phyloP scores from a whole-genome alignment of 2,329 filamentous ascomycete genomes.

The Penicillium verrucosum region DNA sequence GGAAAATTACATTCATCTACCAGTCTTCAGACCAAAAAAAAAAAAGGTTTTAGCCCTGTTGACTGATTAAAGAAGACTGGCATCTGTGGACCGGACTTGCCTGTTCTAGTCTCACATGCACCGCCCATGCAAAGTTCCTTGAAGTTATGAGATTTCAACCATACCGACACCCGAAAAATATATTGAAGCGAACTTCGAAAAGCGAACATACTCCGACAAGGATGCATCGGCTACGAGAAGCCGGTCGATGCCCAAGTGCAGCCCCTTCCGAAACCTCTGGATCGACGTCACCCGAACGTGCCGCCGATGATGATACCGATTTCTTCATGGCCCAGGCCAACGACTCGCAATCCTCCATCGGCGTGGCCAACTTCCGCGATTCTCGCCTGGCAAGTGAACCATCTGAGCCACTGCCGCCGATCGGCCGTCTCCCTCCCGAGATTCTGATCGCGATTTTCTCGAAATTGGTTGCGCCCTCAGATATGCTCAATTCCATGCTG shows the following conservation, averaged over 20 bases:
- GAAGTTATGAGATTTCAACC: constrained; percentile 23
- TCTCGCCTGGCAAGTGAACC: constrained; percentile 60
- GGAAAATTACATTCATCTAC: neutral
- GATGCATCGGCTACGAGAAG: constrained; percentile 40
- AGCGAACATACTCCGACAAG: constrained; percentile 6
- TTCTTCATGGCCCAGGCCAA: constrained; percentile 80
- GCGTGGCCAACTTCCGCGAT: constrained; percentile 72
- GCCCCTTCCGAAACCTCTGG: constrained; percentile 44
- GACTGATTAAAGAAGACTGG: neutral
- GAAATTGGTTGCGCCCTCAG: constrained; percentile 70
- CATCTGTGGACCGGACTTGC: constrained; percentile 6
- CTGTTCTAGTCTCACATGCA: constrained; percentile 10
- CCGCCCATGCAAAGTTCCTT: constrained; percentile 15
- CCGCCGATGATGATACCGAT: constrained; percentile 85
- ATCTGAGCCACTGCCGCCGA: constrained; percentile 51
- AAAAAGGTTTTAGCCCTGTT: neutral
- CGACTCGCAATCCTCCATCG: constrained; percentile 89
- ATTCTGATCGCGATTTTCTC: constrained; percentile 90
- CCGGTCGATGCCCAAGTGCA: constrained; percentile 39
- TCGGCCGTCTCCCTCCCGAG: constrained; percentile 85
- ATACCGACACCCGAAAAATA: constrained; percentile 12
- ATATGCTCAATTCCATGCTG: constrained; percentile 84
- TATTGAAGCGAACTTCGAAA: constrained; percentile 8
- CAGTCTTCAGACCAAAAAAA: neutral
- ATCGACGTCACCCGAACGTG: constrained; percentile 49